Base-by-base conservation (phyloP, 2,329 filamentous ascomycete species). In the Aspergillus caelatus region DNA sequence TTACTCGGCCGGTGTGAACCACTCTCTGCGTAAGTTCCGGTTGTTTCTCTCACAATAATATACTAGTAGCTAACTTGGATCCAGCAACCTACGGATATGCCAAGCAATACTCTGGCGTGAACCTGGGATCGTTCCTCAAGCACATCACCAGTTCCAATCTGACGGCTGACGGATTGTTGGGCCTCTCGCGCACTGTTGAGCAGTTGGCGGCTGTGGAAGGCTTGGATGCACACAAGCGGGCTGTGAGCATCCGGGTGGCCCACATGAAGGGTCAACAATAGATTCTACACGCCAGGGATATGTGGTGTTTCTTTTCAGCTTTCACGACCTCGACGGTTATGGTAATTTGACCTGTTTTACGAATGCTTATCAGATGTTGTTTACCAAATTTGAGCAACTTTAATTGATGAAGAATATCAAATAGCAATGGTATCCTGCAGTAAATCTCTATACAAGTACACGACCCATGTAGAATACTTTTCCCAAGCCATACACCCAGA, bases 61-160 rank as follows among this genome's bases (percentile, higher is more conserved):
- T 4, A 56, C 14, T 8, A 62, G 48, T 48, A 11, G 57, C 73
- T 75, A 74, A 75, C 62, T 36, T 43, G 36, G 52, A 46, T 54
- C 52, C 70, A 96, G 93, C 95, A 58, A 99, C 95, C 0, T 99
- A 98, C 75, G 95, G 95, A 46, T 99, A 96, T 74, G 95, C 95
- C 56, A 97, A 96, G 81, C 95, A 99, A 79, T 99, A 99, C 82
- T 97, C 93, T 7, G 95, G 95, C 58, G 95, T 99, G 74, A 99
- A 97, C 78, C 86, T 99, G 7, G 93, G 88, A 36, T 98, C 94
- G 2, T 99, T 97, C 80, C 87, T 97, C 77, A 99, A 99, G 83
- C 93, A 98, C 83, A 97, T 99, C 74, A 99, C 95, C 43, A 95
- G 92, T 81, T 93, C 93, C 0, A 92, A 96, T 78, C 85, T 99